Percentiles rank a stretch among this genome's conserved stretches.
These are phyloP conservation scores for Lentinula raphanica DNA, from an alignment of 768 basidiomycete genomes.

Conservation along the genomic window DNA sequence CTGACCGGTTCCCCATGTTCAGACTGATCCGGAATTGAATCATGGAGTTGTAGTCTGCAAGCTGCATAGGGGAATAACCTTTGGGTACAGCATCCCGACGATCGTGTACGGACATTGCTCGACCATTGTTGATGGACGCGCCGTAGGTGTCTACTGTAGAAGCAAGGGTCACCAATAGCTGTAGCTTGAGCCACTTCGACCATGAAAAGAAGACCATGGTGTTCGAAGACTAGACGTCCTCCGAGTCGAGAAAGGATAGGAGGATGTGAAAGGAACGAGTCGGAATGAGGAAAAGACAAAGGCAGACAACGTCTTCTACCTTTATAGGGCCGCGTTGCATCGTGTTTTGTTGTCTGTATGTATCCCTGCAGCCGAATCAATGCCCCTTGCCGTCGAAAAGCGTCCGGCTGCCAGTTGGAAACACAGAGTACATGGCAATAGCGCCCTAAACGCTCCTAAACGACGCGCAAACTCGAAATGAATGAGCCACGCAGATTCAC, in stretches of 20 bases:
- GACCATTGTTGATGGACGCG: background rate
- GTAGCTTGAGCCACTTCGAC: background rate
- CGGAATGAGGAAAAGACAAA: background rate
- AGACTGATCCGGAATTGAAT: constrained; percentile 28
- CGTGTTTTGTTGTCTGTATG: too few species aligned
- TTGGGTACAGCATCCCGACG: background rate
- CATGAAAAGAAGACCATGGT: background rate
- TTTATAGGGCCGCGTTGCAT: background rate
- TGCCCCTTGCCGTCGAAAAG: too few species aligned
- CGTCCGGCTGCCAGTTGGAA: background rate
- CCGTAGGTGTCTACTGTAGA: background rate
- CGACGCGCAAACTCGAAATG: background rate
- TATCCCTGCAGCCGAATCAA: too few species aligned
- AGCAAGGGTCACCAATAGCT: background rate
- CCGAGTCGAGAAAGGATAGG: background rate
- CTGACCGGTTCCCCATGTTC: constrained; percentile 19
- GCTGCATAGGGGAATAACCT: constrained; percentile 1
- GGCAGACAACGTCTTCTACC: background rate
- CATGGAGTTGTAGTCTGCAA: constrained; percentile 13
- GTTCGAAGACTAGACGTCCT: background rate
- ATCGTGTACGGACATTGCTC: background rate
- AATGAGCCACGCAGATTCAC: background rate
- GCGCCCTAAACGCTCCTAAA: background rate
- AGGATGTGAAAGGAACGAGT: background rate
- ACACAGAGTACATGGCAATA: too few species aligned